phyloP scores from a whole-genome alignment of 1,139 yeast genomes.

The Wickerhamomyces sp. region DNA sequence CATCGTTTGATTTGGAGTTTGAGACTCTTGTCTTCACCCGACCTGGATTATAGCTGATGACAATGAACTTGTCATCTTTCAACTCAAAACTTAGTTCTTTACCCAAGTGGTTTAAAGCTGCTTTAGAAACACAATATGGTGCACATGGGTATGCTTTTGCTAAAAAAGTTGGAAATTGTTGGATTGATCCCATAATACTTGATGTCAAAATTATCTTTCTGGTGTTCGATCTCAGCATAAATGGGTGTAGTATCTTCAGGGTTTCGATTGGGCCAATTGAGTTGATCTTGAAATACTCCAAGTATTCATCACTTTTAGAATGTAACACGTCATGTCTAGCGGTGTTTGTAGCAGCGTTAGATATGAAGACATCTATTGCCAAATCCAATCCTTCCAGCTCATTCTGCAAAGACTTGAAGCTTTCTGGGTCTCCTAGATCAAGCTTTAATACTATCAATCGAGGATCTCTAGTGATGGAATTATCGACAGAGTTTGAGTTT shows the following conservation, averaged over 20 bases:
- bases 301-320: conserved; percentile 26
- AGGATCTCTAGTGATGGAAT: conserved; percentile 18
- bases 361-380: conserved; percentile 45
- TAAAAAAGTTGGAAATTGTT: conserved; percentile 12
- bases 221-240: conserved; percentile 20
- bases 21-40: conserved; percentile 17
- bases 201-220: conserved; percentile 28
- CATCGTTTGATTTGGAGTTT: conserved; percentile 21
- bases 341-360: conserved; percentile 51
- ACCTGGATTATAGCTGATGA: conserved; percentile 32
- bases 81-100: conserved; percentile 25
- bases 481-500: conserved; percentile 10
- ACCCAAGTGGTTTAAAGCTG: conserved; percentile 27
- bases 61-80: conserved; percentile 22
- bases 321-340: conserved; percentile 33
- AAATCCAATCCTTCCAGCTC: conserved; percentile 23
- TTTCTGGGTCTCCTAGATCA: conserved; percentile 19
- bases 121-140: conserved; percentile 31
- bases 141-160: conserved; percentile 17
- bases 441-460: conserved; percentile 17
- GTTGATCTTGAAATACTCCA: conserved; percentile 26
- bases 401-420: conserved; percentile 14
- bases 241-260: conserved; percentile 27
- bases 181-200: conserved; percentile 25
- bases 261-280: conserved; percentile 30